Conservation (phyloP, 352 stramenopile species). For the Albugo candida region DNA sequence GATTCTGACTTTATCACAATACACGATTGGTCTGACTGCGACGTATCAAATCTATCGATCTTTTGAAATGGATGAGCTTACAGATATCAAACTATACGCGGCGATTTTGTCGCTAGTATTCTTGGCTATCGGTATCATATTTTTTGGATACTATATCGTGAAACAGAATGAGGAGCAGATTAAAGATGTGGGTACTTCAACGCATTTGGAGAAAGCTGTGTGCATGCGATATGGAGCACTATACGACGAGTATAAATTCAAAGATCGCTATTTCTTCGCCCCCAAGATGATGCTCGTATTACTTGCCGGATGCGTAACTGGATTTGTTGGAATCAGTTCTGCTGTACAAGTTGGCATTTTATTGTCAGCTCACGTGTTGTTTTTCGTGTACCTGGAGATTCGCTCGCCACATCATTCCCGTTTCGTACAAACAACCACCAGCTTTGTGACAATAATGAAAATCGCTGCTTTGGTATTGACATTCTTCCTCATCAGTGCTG, state of each 20-base stretch:
- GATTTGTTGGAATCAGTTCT: constrained; percentile 26
- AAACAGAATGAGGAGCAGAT: constrained; percentile 57
- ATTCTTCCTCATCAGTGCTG: constrained; percentile 47
- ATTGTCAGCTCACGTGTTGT: constrained; percentile 31
- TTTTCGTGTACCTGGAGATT: constrained; percentile 56
- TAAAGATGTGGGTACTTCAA: constrained; percentile 41
- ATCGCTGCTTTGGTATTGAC: constrained; percentile 48
- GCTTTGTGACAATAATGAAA: constrained; percentile 61
- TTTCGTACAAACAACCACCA: constrained; percentile 52
- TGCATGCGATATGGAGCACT: constrained; percentile 64
- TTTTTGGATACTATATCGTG: constrained; percentile 61
- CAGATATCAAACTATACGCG: constrained; percentile 42
- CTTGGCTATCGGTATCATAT: constrained; percentile 51
- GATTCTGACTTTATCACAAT: constrained; percentile 61
- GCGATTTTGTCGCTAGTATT: constrained; percentile 38
- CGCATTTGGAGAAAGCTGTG: constrained; percentile 66
- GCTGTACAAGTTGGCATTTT: constrained; percentile 32
- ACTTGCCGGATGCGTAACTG: constrained; percentile 24
- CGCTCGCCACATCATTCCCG: constrained; percentile 43
- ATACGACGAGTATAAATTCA: constrained; percentile 80
- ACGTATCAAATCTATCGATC: constrained; percentile 78
- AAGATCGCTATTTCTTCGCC: constrained; percentile 72
- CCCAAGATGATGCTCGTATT: constrained; percentile 58
- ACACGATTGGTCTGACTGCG: constrained; percentile 63
- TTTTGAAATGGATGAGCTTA: constrained; percentile 25